These are phyloP conservation scores for Candida anutae DNA, from an alignment of 1,139 yeast genomes.

Conservation along the genomic window DNA sequence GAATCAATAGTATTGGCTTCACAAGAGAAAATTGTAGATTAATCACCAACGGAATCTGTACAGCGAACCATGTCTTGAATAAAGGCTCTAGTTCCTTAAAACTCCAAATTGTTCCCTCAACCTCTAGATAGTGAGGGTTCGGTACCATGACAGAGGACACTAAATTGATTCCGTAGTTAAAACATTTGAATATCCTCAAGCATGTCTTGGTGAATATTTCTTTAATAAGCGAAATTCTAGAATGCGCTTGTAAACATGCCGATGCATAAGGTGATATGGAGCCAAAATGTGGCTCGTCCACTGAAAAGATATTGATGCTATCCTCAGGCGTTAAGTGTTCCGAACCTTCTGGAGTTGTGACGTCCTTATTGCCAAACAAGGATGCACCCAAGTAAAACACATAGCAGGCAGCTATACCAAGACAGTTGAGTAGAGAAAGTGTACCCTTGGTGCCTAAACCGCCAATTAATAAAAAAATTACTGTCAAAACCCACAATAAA, in stretches of 20 bases:
- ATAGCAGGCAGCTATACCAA: slow-evolving; percentile 33
- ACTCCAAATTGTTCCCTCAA: slow-evolving; percentile 4
- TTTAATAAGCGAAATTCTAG: slow-evolving; percentile 4
- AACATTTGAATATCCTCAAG: slow-evolving; percentile 3
- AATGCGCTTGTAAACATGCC: too few species aligned
- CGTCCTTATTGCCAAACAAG: neutral
- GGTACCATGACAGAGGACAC: slow-evolving; percentile 18
- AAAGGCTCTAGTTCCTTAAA: slow-evolving; percentile 1
- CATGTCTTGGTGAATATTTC: slow-evolving; percentile 11
- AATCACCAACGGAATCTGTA: slow-evolving; percentile 13
- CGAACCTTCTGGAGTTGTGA: neutral
- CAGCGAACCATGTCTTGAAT: slow-evolving; percentile 13
- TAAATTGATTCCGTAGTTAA: slow-evolving; percentile 9
- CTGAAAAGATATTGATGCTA: slow-evolving; percentile 17
- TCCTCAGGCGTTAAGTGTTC: slow-evolving; percentile 20
- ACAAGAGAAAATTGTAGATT: slow-evolving; percentile 12
- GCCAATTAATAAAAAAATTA: slow-evolving; percentile 41
- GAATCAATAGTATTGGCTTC: slow-evolving; percentile 6
- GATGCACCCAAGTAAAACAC: neutral
- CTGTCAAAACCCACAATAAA: slow-evolving; percentile 24
- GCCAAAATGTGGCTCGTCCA: slow-evolving; percentile 9
- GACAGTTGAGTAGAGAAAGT: slow-evolving; percentile 39
- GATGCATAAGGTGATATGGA: slow-evolving; percentile 5
- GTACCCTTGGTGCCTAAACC: slow-evolving; percentile 43
- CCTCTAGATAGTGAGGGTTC: slow-evolving; percentile 2